phyloP scores from a whole-genome alignment of 192 early-diverging fungal genomes.

The Rhizophagus clarus region DNA sequence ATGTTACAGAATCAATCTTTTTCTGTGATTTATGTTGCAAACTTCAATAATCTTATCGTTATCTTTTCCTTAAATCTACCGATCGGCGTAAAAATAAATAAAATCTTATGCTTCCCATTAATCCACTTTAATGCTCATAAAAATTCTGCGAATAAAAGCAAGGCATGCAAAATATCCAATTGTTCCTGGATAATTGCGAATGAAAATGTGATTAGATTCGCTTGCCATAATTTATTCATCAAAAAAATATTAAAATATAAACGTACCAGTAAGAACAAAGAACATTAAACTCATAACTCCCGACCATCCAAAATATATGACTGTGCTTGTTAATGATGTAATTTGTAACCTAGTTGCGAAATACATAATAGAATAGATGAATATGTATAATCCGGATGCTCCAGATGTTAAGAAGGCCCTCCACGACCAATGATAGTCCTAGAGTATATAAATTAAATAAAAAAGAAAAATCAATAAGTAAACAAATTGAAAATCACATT shows the following conservation, averaged over 20 bases:
- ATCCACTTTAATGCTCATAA: slow-evolving; percentile 84
- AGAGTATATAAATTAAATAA: not conserved
- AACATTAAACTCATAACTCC: slow-evolving; percentile 73
- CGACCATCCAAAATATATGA: slow-evolving; percentile 92
- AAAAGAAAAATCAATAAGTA: not conserved
- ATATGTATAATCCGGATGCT: slow-evolving; percentile 84
- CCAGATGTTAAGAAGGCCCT: slow-evolving; percentile 84
- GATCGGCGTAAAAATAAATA: too few species aligned
- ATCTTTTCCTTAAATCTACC: slow-evolving; percentile 57
- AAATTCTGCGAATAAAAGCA: slow-evolving; percentile 80
- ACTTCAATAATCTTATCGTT: not conserved
- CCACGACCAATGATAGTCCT: slow-evolving; percentile 86
- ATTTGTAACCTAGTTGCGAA: slow-evolving; percentile 80
- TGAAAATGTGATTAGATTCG: not conserved
- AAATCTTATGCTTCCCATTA: slow-evolving; percentile 38
- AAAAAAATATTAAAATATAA: slow-evolving; percentile 35
- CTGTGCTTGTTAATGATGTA: slow-evolving; percentile 73
- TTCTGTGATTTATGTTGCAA: not conserved
- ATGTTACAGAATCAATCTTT: not conserved
- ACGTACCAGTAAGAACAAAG: slow-evolving; percentile 65
- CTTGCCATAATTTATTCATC: not conserved
- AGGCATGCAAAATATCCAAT: slow-evolving; percentile 81
- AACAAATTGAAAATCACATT: slow-evolving; percentile 40
- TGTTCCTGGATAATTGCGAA: slow-evolving; percentile 39
- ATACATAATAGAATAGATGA: slow-evolving; percentile 87